Evolutionary conservation across 768 basidiomycete species (phyloP), one percentile per base, ranked within the genome.

Genomic region (Boletus reticulatus): DNA sequence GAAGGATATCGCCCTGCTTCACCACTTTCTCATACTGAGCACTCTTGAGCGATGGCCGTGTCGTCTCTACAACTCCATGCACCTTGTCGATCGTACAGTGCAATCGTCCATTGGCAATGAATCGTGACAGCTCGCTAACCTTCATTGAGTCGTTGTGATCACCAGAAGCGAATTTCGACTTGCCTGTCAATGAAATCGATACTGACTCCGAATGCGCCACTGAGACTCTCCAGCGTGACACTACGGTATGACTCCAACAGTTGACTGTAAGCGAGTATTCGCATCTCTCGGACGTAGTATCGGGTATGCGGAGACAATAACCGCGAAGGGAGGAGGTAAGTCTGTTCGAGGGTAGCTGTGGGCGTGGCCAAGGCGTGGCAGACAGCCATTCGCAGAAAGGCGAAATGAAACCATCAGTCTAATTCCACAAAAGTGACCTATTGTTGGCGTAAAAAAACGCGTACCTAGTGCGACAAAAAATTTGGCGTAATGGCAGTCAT

Each of bases 51-150:
- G 84, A 79, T 5, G 83, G 80, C 55, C 92, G 79, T 46, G 90
- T 94, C 24, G 96, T 98, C 75, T 94, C 91, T 16, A 98, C 94
- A 37, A 98, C 82, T 0, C 94, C 92, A 53, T 88, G 80, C n/a
- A 98, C 96, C 65, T 92, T 92, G 78, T 98, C 95, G 56, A 98
- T 98, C 1, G 86, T 85, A 62, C 88, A 90, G 65, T 92, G 85
- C 48, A 99, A 73, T 12, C 96, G 80, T 22, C 90, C 89, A 14
- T 83, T 82, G 16, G 94, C 88, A 62, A 99, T 98, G 76, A 98
- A 96, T 8, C 87, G 83, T 31, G 92, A 92, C 36, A 98, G 79
- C 66, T 99, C 95, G 62, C 92, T 94, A 20, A 43, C 4, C 13
- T n/a, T 42, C 20, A 11, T 51, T 60, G 7, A 56, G 48, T 43